Evolutionary conservation across 2,329 filamentous ascomycete species (phyloP), one percentile per base, ranked within the genome.

Genomic region (Chaetomiaceae sp.): DNA sequence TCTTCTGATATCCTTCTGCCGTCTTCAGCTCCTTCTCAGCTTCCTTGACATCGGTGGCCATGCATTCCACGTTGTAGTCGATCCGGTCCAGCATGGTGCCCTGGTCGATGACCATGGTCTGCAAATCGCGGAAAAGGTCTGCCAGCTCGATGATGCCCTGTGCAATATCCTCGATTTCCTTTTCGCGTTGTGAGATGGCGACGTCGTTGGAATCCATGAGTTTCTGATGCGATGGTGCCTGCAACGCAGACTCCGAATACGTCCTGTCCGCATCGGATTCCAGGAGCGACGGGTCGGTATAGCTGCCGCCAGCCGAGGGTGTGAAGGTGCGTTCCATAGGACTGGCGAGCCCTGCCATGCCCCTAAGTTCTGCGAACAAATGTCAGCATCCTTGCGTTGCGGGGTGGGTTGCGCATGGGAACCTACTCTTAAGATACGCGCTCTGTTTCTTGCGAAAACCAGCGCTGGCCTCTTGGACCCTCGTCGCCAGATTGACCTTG

Each of bases 71-170:
- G 59, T 98, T 98, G 70, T 96, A 98, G 67, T 98, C 95, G 59
- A 95, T 94, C 60, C 93, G 84, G 66, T 95, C 90, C 18, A 95
- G 75, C 78, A 94, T 86, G 12, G 88, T 93, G 43, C 88, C 88
- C 65, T 93, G 86, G 62, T 93, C 86, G 55, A 95, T 90, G 57
- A 94, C 88, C 90, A 98, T 97, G 38, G 76, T 84, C 67, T 98
- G 93, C 24, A 98, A 72, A 60, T 98, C 93, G 52, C 94, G 88
- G 71, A 98, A 98, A 41, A 98, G 88, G 64, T 96, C 93, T 4
- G 91, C 88, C 7, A 98, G 73, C 63, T 97, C 91, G 60, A 98
- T 97, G 66, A 98, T 97, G 48, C 93, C 91, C 63, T 96, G 90
- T 2, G 93, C 93, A 53, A 98, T 98, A 58, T 96, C 90, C 62